A percentile compares a stretch with the other conserved stretches of the same genome.
Evolutionary conservation across 2,329 filamentous ascomycete species (phyloP).

Genomic region (Ophiostoma tasmaniense): DNA sequence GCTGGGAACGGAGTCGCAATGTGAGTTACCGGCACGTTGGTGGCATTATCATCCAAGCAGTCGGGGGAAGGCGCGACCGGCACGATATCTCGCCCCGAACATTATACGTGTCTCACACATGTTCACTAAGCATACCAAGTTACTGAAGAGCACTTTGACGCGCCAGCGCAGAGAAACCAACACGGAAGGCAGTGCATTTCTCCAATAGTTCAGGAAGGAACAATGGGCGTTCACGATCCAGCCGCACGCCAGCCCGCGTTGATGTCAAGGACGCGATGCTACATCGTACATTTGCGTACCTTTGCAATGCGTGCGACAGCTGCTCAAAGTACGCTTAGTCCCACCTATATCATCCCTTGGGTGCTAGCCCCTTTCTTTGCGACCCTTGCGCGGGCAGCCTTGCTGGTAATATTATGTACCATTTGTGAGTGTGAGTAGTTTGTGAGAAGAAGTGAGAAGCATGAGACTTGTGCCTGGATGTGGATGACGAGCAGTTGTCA

Average conservation of each 20-base stretch:
- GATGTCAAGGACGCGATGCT: neutral
- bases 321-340: neutral
- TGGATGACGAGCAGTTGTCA: neutral
- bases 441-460: too few species aligned
- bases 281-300: neutral
- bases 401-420: neutral
- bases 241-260: neutral
- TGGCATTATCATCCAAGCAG: neutral
- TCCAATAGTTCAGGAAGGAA: neutral
- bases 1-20: neutral
- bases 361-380: conserved; percentile 1
- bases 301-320: neutral
- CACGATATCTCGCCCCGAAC: neutral
- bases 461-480: neutral
- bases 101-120: neutral
- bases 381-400: neutral
- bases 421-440: too few species aligned
- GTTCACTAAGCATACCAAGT: neutral
- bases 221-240: neutral
- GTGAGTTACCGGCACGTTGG: neutral
- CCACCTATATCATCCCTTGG: neutral
- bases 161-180: neutral
- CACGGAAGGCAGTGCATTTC: neutral
- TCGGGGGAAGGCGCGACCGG: neutral
- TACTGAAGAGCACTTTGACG: neutral